Evolutionary conservation across 345 rosid species (phyloP), one percentile per base, ranked within the genome.

Genomic region (Pistacia integerrima): DNA sequence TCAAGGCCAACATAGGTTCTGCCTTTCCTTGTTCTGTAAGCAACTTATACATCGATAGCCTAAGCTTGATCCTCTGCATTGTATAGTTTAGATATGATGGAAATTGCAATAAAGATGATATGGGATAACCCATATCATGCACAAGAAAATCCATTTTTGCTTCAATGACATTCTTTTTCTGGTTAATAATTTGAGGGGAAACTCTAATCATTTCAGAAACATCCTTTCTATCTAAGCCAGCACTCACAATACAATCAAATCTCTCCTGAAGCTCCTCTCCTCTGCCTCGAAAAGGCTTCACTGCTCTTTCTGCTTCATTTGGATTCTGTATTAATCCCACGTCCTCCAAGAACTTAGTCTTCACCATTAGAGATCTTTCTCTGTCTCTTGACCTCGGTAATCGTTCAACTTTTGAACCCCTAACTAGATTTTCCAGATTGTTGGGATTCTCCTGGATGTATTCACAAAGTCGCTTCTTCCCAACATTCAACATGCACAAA

Each of bases 41-140:
- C 98, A 97, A 92, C 75, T 77, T 74, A 80, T 87, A 90, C 97
- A 92, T 94, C 49, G 81, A 74, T 64, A 85, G 63, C 74, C 96
- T 85, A 67, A 88, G 83, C 76, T 87, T 82, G 73, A 88, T 81
- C 81, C 96, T 90, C 77, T 77, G 73, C 46, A 70, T 70, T 12
- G 82, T 84, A 70, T 86, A 88, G 73, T 57, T 51, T 67, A 94
- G 83, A 83, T 79, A 90, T 10, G 89, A 79, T 0, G 97, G 97
- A 69, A 88, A 92, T 41, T 52, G 57, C 5, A 82, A 76, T 57
- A 94, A 76, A 22, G 77, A 69, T 25, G 91, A 84, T 67, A 87
- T 0, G 12, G 96, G 88, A 73, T 79, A 89, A 69, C 96, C 91
- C 74, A 94, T 72, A 66, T 79, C 84, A 41, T 78, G 84, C 46